Base-by-base conservation (phyloP, 177 flowering plant genomes). In the Vitis hybrid region DNA sequence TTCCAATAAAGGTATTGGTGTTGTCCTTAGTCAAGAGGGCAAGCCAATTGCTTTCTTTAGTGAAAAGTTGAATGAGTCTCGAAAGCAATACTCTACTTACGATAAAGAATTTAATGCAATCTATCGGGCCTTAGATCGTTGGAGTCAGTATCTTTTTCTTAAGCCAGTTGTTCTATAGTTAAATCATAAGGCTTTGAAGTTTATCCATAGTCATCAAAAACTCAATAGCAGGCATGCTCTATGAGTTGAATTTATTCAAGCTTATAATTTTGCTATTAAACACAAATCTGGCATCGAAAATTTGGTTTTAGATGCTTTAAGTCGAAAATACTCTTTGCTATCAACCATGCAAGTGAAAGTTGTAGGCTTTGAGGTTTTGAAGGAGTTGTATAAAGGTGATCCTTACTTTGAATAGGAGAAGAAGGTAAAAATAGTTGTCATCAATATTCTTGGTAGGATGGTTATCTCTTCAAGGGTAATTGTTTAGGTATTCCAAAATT, bases 321-420 rank as follows among this genome's bases (percentile, higher is more conserved):
- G 74, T 18, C 11, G 23, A 50, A 55, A 67, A 17, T 26, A 70
- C 39, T 55, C 54, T 10, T 64, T 63, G 45, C 67, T 21, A 21
- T 59, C n/a, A 23, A 1, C n/a, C 55, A 55, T 70, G 55, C 21
- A 62, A 39, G 54, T 55, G 12, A 32, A 64, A 23, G 56, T 64
- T 7, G 18, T 70, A 14, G 67, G 62, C 2, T 63, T 70, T 70
- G 62, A 63, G 5, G 48, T 63, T 3, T 5, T 70, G 1, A 63
- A 63, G 26, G 73, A 64, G 2, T 21, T 70, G 2, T 70, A 70
- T n/a, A 34, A 62, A 21, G 60, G 62, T 54, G 67, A 70, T 34
- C 54, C 60, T 1, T 10, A 70, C 19, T 70, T 70, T 70, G 12
- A 3, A 23, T 64, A 2, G 19, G 49, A 26, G 34, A n/a, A 14